Percentiles rank a stretch among this genome's conserved stretches.
Conservation (phyloP, 1,284 basidiomycete species). For the Ganoderma multipileum region DNA sequence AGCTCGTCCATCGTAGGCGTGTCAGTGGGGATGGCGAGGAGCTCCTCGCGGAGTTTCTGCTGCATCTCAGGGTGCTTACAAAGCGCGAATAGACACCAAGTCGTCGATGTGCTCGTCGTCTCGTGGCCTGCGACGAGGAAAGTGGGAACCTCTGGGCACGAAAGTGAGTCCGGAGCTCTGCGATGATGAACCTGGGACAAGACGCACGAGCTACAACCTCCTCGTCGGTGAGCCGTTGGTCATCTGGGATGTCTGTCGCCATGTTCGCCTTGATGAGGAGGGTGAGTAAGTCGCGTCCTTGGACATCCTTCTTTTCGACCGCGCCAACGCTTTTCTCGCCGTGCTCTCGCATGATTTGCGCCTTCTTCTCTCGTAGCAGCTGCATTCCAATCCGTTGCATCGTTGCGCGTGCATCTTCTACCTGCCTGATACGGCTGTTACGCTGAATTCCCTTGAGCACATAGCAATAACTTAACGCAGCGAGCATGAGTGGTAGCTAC, state of each 20-base stretch:
- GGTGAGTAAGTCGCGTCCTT: constrained; percentile 41
- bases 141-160: constrained; percentile 21
- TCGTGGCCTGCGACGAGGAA: constrained; percentile 80
- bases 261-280: constrained; percentile 56
- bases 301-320: constrained; percentile 58
- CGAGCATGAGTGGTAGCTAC: not conserved
- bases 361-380: constrained; percentile 50
- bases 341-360: constrained; percentile 49
- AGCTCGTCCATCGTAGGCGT: constrained; percentile 62
- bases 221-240: constrained; percentile 56
- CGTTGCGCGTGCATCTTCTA: constrained; percentile 33
- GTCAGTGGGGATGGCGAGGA: constrained; percentile 47
- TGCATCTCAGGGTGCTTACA: constrained; percentile 63
- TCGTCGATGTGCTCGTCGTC: constrained; percentile 54
- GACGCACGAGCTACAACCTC: constrained; percentile 63
- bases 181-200: not conserved
- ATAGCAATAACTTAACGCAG: not conserved
- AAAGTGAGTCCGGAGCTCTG: constrained; percentile 23
- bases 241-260: constrained; percentile 49
- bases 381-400: constrained; percentile 45
- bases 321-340: constrained; percentile 58
- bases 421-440: constrained; percentile 6
- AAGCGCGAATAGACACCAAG: constrained; percentile 74
- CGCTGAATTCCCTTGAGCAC: not conserved
- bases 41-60: constrained; percentile 72